Base-by-base conservation (phyloP, 2,329 filamentous ascomycete species). In the Niveomyces coronatus region DNA sequence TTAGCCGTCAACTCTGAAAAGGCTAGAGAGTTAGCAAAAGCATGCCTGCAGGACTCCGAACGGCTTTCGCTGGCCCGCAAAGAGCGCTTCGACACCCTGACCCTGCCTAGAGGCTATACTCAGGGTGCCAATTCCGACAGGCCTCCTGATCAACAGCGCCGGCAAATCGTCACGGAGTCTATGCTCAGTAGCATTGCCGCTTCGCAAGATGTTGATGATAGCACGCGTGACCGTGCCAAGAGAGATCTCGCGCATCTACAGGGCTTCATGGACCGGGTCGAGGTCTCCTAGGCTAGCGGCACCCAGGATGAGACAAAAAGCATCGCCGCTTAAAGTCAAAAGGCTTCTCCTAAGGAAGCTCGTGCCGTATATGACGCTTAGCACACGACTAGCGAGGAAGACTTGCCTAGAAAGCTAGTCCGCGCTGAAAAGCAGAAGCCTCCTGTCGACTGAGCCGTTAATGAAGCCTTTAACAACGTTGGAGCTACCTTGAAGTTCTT, bases 401-500 rank as follows among this genome's bases (percentile, higher is more conserved):
- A 54, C 0, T 58, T 71, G 4, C 68, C 67, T 3, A 65, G 68
- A 18, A 53, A 55, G 14, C 48, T 67, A 6, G 40, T 64, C 10
- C 61, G 67, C 5, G 49, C 57, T 4, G 67, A 71, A 40, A 64
- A 64, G 3, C 57, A 68, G 33, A 49, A 54, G 2, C 48, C 59
- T 3, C 44, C 52, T 32, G 50, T 55, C 29, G 67, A 71, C 43
- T 53, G 61, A 37, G 53, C 58, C 14, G 67, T 58, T 44, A 70
- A 72, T 44, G 58, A 69, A 35, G 66, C 63, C 1, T 72, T 60
- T 42, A 65, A 71, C 46, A 71, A 70, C 34, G 59, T 69, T 1
- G 68, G 68, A 18, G 52, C 54, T 9, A 68, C 71, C 1, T 55
- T 70, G 29, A 52, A 64, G 15, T 72, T 74, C 47, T 74, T 70